These are phyloP conservation scores for Alternaria solani DNA, from an alignment of 2,329 filamentous ascomycete species.

Conservation along the genomic window DNA sequence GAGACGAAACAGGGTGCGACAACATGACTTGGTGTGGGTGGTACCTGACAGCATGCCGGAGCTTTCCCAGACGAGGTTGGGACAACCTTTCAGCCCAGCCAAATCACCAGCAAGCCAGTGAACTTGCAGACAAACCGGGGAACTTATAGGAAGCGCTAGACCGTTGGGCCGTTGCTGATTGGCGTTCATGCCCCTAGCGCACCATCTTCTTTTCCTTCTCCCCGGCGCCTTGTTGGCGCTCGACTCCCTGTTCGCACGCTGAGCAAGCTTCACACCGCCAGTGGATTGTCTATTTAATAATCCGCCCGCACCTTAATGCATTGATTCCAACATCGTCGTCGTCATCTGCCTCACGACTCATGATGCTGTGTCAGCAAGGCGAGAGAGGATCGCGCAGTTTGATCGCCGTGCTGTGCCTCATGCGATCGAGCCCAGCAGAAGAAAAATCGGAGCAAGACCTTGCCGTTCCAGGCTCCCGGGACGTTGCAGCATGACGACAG, in stretches of 20 bases:
- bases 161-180: constrained; percentile 39
- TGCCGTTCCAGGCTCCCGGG: constrained; percentile 40
- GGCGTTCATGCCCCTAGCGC: constrained; percentile 27
- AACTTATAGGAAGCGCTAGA: constrained; percentile 29
- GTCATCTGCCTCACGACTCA: constrained; percentile 1
- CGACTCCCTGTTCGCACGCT: constrained; percentile 22
- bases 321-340: constrained; percentile 15
- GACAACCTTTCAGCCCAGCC: constrained; percentile 25
- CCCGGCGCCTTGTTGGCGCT: constrained; percentile 23
- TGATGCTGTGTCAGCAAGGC: neutral
- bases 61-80: constrained; percentile 21
- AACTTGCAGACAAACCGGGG: constrained; percentile 39
- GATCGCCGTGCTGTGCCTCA: constrained; percentile 22
- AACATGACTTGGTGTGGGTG: constrained; percentile 17
- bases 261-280: constrained; percentile 42
- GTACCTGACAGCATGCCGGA: constrained; percentile 21
- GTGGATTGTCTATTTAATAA: constrained; percentile 30
- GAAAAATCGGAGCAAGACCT: constrained; percentile 22
- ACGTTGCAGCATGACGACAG: constrained; percentile 47
- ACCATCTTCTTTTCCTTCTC: constrained; percentile 19
- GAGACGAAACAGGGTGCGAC: constrained; percentile 21
- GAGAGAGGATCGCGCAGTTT: constrained; percentile 7
- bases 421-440: constrained; percentile 23
- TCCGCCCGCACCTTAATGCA: constrained; percentile 19
- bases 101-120: constrained; percentile 23